Conservation (phyloP, 495 filamentous ascomycete genomes). For the Trichoderma parareesei region DNA sequence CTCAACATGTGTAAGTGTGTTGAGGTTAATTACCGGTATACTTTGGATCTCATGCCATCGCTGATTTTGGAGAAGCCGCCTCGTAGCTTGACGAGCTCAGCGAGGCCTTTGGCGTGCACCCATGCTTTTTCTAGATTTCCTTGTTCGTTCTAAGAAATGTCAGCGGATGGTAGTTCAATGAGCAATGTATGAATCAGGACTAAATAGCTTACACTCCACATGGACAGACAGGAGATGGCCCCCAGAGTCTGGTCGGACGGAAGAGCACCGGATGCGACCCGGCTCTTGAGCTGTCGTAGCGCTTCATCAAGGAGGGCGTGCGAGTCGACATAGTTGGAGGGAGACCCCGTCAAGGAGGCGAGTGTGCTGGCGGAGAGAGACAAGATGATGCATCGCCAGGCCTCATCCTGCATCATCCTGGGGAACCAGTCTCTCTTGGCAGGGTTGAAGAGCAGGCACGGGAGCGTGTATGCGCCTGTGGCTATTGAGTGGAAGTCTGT, state of each 20-base stretch:
- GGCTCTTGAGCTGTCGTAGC: background rate
- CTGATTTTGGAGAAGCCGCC: background rate
- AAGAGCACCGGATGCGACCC: background rate
- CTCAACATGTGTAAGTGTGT: background rate
- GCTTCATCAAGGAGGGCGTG: background rate
- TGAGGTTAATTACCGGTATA: background rate
- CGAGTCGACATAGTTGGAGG: background rate
- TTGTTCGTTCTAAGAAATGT: background rate
- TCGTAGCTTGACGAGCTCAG: background rate
- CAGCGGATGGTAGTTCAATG: background rate
- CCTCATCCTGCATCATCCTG: constrained; percentile 1
- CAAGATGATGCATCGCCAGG: constrained; percentile 2
- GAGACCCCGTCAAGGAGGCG: background rate
- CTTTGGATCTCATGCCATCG: background rate
- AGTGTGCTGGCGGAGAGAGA: background rate
- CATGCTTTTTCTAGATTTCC: background rate
- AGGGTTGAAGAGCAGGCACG: background rate
- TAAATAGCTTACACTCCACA: constrained; percentile 4
- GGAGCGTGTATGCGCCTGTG: background rate
- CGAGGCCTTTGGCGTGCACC: background rate
- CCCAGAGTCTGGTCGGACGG: background rate
- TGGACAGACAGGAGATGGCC: background rate
- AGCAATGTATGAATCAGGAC: background rate
- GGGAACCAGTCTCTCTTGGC: constrained; percentile 8
- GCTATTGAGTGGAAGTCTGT: constrained; percentile 5